Base-by-base conservation (phyloP, 2,329 filamentous ascomycete species). In the Aspergillus fructus region DNA sequence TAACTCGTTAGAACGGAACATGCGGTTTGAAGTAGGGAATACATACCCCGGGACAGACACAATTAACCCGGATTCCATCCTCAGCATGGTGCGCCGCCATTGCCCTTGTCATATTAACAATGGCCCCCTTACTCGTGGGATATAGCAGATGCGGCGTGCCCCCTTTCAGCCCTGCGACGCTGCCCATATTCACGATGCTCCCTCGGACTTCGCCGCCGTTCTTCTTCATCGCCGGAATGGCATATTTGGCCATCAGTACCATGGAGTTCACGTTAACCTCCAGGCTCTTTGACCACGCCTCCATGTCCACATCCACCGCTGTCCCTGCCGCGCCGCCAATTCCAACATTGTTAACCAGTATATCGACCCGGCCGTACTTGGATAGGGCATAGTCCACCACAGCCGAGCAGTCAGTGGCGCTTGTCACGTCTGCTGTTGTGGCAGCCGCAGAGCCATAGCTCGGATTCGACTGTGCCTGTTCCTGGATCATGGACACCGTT, bases 331-430 rank as follows among this genome's bases (percentile, higher is more conserved):
- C 80, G 0, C 87, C 87, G 4, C 78, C 77, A 19, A 88, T 74
- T 0, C 87, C 87, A 2, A 89, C 86, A 55, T 84, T 85, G 65
- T 89, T 89, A 37, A 89, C 75, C 1, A 89, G 72, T 42, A 89
- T 85, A 63, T 89, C 85, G 2, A 89, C 61, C 2, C 82, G 74
- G 0, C 84, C 84, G 61, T 82, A 88, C 1, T 69, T 23, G 5
- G 60, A 47, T 9, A 65, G 27, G 0, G 85, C 79, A 0, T 68
- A 55, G 0, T 76, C n/a, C 1, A 74, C 67, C 2, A 74, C 70
- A 1, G 58, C 62, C 49, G 80, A 71, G 64, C 85, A 89, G 53
- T 86, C 83, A 0, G 56, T 55, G 15, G 79, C 75, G 1, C 71
- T 69, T 0, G 83, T 85, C n/a, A 88, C 83, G 61, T 89, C 81